These are phyloP conservation scores for Termitomyces sp. DNA, from an alignment of 768 basidiomycete genomes.

Conservation along the genomic window DNA sequence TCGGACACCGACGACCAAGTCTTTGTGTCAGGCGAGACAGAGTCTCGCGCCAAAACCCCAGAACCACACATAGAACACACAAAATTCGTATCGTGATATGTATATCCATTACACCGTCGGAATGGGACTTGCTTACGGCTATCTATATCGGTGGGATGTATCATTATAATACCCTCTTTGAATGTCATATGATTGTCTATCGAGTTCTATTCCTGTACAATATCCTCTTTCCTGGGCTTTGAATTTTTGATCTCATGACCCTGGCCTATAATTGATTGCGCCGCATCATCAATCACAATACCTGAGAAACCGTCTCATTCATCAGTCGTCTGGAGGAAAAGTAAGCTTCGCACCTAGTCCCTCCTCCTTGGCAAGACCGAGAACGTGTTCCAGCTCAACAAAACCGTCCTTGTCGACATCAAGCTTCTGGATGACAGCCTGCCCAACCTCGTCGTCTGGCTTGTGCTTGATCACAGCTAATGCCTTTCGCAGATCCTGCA, in stretches of 20 bases:
- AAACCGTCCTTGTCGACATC: slow-evolving; percentile 96
- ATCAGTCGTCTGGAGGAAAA: neutral
- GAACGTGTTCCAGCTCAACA: slow-evolving; percentile 91
- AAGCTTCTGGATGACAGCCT: slow-evolving; percentile 84
- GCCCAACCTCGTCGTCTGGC: slow-evolving; percentile 85
- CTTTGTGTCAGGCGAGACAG: slow-evolving; percentile 15
- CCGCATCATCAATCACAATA: slow-evolving; percentile 81
- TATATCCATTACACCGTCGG: neutral
- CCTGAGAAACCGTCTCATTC: slow-evolving; percentile 32
- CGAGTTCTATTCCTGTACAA: slow-evolving; percentile 62
- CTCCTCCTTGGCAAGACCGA: slow-evolving; percentile 83
- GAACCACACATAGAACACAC: slow-evolving; percentile 12
- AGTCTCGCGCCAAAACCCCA: slow-evolving; percentile 27
- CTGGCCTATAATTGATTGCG: slow-evolving; percentile 76
- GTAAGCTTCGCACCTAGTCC: slow-evolving; percentile 54
- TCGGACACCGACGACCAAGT: slow-evolving; percentile 59
- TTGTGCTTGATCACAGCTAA: slow-evolving; percentile 90
- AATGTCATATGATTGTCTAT: neutral
- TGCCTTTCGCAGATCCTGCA: slow-evolving; percentile 85
- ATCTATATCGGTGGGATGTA: slow-evolving; percentile 16
- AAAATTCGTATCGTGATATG: neutral
- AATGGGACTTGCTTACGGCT: slow-evolving; percentile 5
- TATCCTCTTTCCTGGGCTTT: slow-evolving; percentile 92
- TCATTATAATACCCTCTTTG: slow-evolving; percentile 15
- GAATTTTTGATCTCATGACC: slow-evolving; percentile 76